Evolutionary conservation across 305 asterid species (phyloP).

Genomic region (Euphrasia arctica): DNA sequence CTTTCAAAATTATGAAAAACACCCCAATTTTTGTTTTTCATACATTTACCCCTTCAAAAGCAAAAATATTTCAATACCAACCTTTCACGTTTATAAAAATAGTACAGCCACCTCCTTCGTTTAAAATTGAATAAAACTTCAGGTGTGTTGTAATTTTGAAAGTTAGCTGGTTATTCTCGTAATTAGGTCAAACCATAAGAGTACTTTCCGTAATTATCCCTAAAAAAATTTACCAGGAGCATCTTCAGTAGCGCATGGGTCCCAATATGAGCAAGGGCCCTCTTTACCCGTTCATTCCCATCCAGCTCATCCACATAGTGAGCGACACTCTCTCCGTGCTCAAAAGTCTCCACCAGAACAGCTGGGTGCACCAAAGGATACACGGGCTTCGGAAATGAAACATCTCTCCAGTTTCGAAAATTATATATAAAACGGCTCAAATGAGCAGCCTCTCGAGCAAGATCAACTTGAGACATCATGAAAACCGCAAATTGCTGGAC

Average conservation of each 20-base stretch:
- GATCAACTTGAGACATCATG: conserved; percentile 99
- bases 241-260: conserved; percentile 95
- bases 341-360: conserved; percentile 94
- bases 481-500: conserved; percentile 88
- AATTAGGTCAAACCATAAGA: background rate
- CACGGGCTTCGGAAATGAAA: conserved; percentile 93
- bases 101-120: background rate
- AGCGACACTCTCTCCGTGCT: conserved; percentile 89
- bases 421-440: conserved; percentile 90
- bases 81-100: background rate
- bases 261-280: conserved; percentile 90
- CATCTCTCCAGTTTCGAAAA: conserved; percentile 88
- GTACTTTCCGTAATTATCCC: background rate
- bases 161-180: background rate
- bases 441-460: conserved; percentile 96
- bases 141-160: background rate
- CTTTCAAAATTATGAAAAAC: background rate
- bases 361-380: conserved; percentile 96
- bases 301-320: conserved; percentile 67
- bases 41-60: background rate
- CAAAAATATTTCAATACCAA: background rate
- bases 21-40: background rate
- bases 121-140: background rate
- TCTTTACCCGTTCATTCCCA: conserved; percentile 78
- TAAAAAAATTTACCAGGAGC: conserved; percentile 69